Conservation (phyloP, 805 yeast genomes). For the Debaryomyces hansenii region DNA sequence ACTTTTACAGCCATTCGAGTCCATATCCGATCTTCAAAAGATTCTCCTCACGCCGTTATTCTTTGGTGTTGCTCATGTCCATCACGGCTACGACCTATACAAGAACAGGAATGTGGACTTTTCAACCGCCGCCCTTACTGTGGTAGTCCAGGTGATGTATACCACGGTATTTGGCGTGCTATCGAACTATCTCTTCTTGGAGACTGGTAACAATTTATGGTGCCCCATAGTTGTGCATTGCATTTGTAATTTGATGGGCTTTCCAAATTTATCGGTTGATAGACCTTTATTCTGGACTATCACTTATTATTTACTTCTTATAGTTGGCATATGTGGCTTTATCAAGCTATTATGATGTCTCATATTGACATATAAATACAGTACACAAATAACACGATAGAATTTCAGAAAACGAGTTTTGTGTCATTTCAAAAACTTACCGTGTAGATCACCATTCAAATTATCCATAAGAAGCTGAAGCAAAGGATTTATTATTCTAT, state of each 20-base stretch:
- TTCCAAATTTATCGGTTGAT: constrained; percentile 45
- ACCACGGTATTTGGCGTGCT: constrained; percentile 73
- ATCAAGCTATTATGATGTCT: constrained; percentile 1
- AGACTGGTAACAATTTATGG: constrained; percentile 51
- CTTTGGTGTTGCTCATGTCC: constrained; percentile 78
- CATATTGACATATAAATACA: neutral
- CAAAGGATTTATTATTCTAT: neutral
- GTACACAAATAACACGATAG: neutral
- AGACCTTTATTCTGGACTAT: constrained; percentile 20
- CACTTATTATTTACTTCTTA: constrained; percentile 38
- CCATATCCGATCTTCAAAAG: neutral
- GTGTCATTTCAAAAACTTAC: constrained; percentile 1
- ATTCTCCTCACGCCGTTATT: constrained; percentile 51
- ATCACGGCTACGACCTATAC: constrained; percentile 61
- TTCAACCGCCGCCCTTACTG: constrained; percentile 30
- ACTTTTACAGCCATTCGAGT: constrained; percentile 16
- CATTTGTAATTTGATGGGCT: constrained; percentile 69
- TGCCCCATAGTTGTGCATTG: constrained; percentile 58
- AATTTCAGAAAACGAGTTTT: neutral
- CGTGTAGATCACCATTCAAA: constrained; percentile 1
- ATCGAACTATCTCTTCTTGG: constrained; percentile 56
- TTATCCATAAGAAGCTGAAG: neutral
- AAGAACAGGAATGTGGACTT: constrained; percentile 21
- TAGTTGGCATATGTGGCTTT: constrained; percentile 46
- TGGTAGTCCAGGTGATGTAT: constrained; percentile 56